phyloP scores from a whole-genome alignment of 192 early-diverging fungal species.

The Backusella macrospora region DNA sequence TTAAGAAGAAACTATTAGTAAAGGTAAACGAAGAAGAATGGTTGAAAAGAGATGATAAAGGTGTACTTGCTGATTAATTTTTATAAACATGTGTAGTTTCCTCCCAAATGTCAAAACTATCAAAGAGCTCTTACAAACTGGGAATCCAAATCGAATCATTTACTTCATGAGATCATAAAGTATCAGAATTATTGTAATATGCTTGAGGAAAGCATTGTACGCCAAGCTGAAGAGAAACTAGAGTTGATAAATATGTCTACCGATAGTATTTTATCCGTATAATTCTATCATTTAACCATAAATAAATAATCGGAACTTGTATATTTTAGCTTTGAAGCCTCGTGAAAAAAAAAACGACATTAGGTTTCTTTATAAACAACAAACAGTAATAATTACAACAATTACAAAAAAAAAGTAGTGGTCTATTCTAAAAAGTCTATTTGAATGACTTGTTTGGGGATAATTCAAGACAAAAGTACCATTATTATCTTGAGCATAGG shows the following conservation, averaged over 20 bases:
- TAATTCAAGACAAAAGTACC: constrained; percentile 16
- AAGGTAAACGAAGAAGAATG: constrained; percentile 25
- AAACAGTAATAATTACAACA: neutral
- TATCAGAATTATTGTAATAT: constrained; percentile 80
- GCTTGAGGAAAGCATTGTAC: constrained; percentile 53
- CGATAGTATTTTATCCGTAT: neutral
- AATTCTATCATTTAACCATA: neutral
- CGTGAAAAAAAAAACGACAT: neutral
- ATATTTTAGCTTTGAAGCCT: constrained; percentile 10
- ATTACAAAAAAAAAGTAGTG: neutral
- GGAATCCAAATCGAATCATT: constrained; percentile 77
- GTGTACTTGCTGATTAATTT: constrained; percentile 5
- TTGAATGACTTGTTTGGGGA: neutral
- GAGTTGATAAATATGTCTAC: neutral
- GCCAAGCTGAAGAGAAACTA: neutral
- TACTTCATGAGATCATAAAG: constrained; percentile 83
- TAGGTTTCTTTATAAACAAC: neutral
- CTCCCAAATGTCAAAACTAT: constrained; percentile 58
- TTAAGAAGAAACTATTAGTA: constrained; percentile 50
- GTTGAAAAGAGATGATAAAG: neutral
- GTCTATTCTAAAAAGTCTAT: neutral
- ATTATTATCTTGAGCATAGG: constrained; percentile 13
- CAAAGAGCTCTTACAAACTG: constrained; percentile 75
- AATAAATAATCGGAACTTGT: constrained; percentile 15
- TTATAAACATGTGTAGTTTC: constrained; percentile 48